phyloP scores from a whole-genome alignment of 192 early-diverging fungal species.

The Coemansia erecta region DNA sequence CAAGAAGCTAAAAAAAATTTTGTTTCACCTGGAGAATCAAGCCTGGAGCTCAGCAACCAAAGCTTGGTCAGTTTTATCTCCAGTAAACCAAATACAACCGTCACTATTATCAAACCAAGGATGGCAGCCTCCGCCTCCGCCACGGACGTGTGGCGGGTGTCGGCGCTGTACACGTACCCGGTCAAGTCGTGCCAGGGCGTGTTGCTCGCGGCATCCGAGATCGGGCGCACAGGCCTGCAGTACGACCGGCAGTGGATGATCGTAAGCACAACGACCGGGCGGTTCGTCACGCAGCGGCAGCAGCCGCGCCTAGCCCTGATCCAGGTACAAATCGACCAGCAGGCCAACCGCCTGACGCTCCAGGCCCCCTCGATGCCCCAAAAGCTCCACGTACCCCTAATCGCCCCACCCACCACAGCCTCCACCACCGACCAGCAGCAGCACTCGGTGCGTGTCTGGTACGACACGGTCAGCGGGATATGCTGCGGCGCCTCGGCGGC shows the following conservation, averaged over 20 bases:
- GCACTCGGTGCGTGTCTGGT: slow-evolving; percentile 35
- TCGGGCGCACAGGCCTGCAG: slow-evolving; percentile 27
- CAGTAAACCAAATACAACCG: too few relatives aligned
- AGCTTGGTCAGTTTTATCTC: too few relatives aligned
- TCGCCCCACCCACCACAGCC: slow-evolving; percentile 12
- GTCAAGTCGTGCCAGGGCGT: slow-evolving; percentile 42
- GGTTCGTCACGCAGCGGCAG: slow-evolving; percentile 46
- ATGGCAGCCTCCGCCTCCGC: not conserved
- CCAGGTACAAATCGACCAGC: slow-evolving; percentile 15
- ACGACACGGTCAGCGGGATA: slow-evolving; percentile 33
- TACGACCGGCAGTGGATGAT: slow-evolving; percentile 53
- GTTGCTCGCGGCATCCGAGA: slow-evolving; percentile 3
- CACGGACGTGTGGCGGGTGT: slow-evolving; percentile 16
- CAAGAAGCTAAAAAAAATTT: too few relatives aligned
- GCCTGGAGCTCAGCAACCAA: too few relatives aligned
- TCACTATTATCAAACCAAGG: too few relatives aligned
- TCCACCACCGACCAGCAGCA: slow-evolving; percentile 9
- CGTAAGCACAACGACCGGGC: slow-evolving; percentile 17
- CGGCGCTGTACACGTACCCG: slow-evolving; percentile 41
- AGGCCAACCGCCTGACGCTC: slow-evolving; percentile 13
- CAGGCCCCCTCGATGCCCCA: slow-evolving; percentile 13
- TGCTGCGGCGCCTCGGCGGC: slow-evolving; percentile 24
- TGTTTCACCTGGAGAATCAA: too few relatives aligned
- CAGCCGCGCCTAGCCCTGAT: slow-evolving; percentile 28
- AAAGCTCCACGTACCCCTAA: slow-evolving; percentile 27